Conservation (phyloP, 345 rosid species). For the Citrus medica region DNA sequence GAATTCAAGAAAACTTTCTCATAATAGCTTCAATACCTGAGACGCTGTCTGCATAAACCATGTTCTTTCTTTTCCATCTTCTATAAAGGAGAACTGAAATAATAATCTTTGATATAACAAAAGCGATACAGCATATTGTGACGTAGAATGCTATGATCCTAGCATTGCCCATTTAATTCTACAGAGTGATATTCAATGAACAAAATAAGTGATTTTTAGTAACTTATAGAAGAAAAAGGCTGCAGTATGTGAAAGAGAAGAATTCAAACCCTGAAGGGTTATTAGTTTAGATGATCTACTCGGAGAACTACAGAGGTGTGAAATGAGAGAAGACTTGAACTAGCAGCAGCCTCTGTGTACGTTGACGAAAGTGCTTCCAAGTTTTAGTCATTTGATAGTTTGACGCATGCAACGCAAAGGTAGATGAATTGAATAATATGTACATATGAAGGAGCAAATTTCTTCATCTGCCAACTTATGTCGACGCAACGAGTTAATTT, state of each 20-base stretch:
- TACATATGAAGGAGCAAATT: neutral
- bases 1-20: neutral
- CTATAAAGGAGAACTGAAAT: constrained; percentile 62
- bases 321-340: neutral
- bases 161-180: constrained; percentile 46
- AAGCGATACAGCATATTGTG: constrained; percentile 55
- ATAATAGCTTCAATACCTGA: constrained; percentile 35
- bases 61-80: constrained; percentile 58
- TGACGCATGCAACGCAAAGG: neutral
- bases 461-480: constrained; percentile 8
- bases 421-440: neutral
- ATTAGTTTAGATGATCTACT: neutral
- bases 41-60: constrained; percentile 37
- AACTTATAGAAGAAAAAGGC: neutral
- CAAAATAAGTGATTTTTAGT: neutral
- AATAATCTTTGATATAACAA: constrained; percentile 58
- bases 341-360: neutral
- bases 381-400: neutral
- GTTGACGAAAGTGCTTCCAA: neutral
- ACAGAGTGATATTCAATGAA: neutral
- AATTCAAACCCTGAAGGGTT: neutral
- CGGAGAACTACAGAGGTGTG: neutral
- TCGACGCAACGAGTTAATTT: neutral
- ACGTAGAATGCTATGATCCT: constrained; percentile 49
- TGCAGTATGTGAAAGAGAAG: neutral